These are phyloP conservation scores for Penicillium sp. DNA, from an alignment of 2,329 filamentous ascomycete genomes.

Conservation along the genomic window DNA sequence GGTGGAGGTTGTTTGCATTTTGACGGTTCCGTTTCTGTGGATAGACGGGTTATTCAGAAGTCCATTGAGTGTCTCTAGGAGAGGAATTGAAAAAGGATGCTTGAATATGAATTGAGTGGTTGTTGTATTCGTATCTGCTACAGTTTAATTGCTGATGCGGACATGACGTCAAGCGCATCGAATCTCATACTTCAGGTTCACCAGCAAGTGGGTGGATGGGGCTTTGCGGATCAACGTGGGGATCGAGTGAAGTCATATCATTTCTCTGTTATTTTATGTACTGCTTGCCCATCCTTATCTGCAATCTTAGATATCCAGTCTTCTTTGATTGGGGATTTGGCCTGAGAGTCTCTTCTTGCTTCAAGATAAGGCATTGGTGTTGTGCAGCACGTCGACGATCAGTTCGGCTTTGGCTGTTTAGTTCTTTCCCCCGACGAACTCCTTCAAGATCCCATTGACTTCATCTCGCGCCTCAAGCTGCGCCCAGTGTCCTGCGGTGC, in stretches of 20 bases:
- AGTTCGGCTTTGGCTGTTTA: not conserved
- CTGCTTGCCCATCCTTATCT: not conserved
- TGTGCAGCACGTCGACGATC: not conserved
- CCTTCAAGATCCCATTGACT: conserved; percentile 26
- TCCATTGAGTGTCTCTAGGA: not conserved
- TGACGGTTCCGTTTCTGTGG: conserved; percentile 5
- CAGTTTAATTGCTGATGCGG: conserved; percentile 8
- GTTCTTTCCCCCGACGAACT: conserved; percentile 18
- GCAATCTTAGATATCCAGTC: not conserved
- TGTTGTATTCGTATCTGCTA: not conserved
- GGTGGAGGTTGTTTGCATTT: conserved; percentile 27
- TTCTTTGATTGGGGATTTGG: not conserved
- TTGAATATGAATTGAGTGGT: not conserved
- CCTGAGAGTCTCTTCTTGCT: not conserved
- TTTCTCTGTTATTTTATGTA: not conserved
- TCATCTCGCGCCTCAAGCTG: conserved; percentile 33
- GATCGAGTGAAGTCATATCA: conserved; percentile 6
- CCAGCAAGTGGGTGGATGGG: not conserved
- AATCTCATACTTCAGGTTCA: not conserved
- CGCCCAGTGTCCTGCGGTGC: conserved; percentile 31
- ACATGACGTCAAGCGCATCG: conserved; percentile 19
- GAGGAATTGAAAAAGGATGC: not conserved
- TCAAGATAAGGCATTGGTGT: not conserved
- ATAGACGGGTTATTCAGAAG: not conserved
- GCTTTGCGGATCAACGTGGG: not conserved